phyloP scores from a whole-genome alignment of 179 eudicot species.

The Spinacia oleracea region DNA sequence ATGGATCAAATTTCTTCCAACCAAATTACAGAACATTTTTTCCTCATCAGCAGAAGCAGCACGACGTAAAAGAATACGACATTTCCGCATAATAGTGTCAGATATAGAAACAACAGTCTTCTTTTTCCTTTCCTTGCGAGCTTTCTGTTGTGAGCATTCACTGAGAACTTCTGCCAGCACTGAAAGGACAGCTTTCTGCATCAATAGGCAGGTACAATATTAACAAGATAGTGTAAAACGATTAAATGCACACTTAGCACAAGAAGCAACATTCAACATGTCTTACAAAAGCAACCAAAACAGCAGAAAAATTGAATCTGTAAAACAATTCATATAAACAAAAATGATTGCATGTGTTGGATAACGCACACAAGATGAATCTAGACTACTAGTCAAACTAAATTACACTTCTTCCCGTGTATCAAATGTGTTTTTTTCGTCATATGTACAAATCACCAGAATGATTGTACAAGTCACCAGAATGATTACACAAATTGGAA shows the following conservation, averaged over 20 bases:
- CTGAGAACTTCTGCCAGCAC: slow-evolving; percentile 51
- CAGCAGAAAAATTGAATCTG: background rate
- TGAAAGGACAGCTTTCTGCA: slow-evolving; percentile 89
- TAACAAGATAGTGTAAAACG: slow-evolving; percentile 1
- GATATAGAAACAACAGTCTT: slow-evolving; percentile 39
- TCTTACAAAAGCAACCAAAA: background rate
- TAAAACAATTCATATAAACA: too few relatives aligned
- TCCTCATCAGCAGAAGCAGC: slow-evolving; percentile 69
- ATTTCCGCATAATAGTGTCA: slow-evolving; percentile 75
- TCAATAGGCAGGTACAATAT: slow-evolving; percentile 24
- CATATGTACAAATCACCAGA: too few relatives aligned
- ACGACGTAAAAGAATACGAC: slow-evolving; percentile 75
- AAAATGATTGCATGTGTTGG: too few relatives aligned
- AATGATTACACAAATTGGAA: too few relatives aligned
- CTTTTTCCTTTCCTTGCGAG: slow-evolving; percentile 53
- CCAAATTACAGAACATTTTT: slow-evolving; percentile 73
- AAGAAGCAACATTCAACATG: slow-evolving; percentile 1
- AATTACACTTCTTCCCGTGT: background rate
- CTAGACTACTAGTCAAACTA: background rate
- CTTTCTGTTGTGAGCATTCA: slow-evolving; percentile 45
- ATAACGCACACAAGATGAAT: background rate
- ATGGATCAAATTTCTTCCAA: slow-evolving; percentile 63
- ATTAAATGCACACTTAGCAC: background rate
- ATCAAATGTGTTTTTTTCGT: too few relatives aligned
- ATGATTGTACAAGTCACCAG: too few relatives aligned